Evolutionary conservation across 495 filamentous ascomycete species (phyloP), one percentile per base, ranked within the genome.

Genomic region (Daldinia caldariorum): DNA sequence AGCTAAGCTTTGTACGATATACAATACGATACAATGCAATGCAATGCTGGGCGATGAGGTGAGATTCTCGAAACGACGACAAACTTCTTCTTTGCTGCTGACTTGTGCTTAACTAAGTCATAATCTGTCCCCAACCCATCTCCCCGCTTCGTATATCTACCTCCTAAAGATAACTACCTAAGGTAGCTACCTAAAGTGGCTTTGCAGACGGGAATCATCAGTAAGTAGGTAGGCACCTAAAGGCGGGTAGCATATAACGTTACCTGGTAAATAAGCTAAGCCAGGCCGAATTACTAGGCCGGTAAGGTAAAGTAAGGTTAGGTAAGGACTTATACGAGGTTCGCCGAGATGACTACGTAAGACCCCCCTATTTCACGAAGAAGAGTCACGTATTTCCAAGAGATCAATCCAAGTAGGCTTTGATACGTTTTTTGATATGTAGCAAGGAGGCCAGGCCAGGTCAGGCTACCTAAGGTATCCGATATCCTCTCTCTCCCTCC

Each of bases 341-440:
- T 35, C 34, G 43, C 10, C 6, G 4, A 47, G 18, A 22, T 22
- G 43, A 47, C 16, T 22, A 12, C 10, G 18, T 47, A 47, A 47
- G 10, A 22, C 8, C 43, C 9, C 9, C 18, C 43, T 3, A 22
- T 20, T 2, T 20, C 43, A 10, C 43, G 43, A 22, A 39, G 26
- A 1, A 47, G 18, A 47, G 18, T 18, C 43, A 47, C 43, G 1
- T 3, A 4, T 20, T 47, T 47, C 20, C 16, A 47, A 47, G 43
- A 53, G 14, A 32, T 32, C 26, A 32, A 10, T 29, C 49, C 4
- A 63, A 16, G 41, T 51, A 49, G 61, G 65, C 32, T 69, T 66
- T 58, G 63, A 66, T 63, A 63, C 20, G 63, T 71, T 66, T 66
- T 71, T 66, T 66, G 47, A 61, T 63, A 65, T 66, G 58, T 41